A percentile compares a stretch with the other conserved stretches of the same genome.
Conservation (phyloP, 441 rosid species). For the Omphalea diandra region DNA sequence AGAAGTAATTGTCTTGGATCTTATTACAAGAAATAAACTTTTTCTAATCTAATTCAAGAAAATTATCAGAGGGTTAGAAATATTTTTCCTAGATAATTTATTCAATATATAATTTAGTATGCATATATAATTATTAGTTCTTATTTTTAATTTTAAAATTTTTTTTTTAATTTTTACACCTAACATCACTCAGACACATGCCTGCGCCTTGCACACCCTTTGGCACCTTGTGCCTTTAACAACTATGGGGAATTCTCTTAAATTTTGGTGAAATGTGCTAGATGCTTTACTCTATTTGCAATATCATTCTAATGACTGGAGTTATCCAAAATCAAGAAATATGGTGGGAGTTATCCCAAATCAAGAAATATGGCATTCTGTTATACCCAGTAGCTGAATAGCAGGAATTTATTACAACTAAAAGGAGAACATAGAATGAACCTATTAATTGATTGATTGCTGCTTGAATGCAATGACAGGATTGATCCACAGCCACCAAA, state of each 20-base stretch:
- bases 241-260: neutral
- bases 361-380: neutral
- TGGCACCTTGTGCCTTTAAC: too few species aligned
- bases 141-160: too few species aligned
- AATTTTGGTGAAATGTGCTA: neutral
- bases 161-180: too few species aligned
- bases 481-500: conserved; percentile 93
- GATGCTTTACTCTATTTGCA: neutral
- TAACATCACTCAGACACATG: too few species aligned
- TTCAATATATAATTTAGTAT: too few species aligned
- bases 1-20: too few species aligned
- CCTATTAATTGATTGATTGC: conserved; percentile 35
- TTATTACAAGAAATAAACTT: too few species aligned
- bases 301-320: neutral
- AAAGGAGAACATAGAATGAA: conserved; percentile 13
- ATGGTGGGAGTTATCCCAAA: neutral
- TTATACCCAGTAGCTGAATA: neutral
- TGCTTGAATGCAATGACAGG: conserved; percentile 55
- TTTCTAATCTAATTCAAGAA: too few species aligned
- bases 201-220: too few species aligned
- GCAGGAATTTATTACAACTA: neutral
- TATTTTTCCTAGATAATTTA: too few species aligned
- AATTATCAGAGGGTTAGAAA: too few species aligned
- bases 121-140: too few species aligned
- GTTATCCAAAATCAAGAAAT: neutral